These are phyloP conservation scores for Tanacetum coccineum DNA, from an alignment of 129 eudicot species.

Conservation along the genomic window DNA sequence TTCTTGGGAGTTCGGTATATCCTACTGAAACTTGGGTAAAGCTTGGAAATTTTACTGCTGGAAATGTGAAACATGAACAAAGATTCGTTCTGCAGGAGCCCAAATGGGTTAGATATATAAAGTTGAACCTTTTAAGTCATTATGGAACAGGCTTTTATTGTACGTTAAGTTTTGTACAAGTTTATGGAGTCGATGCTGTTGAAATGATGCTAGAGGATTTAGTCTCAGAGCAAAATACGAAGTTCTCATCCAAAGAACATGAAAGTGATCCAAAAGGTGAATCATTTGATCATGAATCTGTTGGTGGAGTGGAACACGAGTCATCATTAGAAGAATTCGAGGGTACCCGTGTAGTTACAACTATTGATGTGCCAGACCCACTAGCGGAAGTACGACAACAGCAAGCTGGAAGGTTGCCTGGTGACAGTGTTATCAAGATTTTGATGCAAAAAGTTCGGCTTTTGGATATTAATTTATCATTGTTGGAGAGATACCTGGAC, in stretches of 20 bases:
- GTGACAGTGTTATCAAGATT: conserved; percentile 96
- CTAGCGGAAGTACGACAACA: conserved; percentile 69
- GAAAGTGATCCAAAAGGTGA: conserved; percentile 35
- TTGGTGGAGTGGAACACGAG: conserved; percentile 32
- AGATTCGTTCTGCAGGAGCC: conserved; percentile 78
- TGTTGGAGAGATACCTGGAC: conserved; percentile 83
- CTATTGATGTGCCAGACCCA: conserved; percentile 60
- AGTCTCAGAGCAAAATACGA: conserved; percentile 66
- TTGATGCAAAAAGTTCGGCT: conserved; percentile 93
- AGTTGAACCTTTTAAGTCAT: conserved; percentile 71
- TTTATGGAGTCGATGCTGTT: conserved; percentile 95
- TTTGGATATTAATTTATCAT: conserved; percentile 74
- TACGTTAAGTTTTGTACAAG: conserved; percentile 80
- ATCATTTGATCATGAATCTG: conserved; percentile 26
- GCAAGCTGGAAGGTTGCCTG: conserved; percentile 86
- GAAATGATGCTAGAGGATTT: conserved; percentile 97
- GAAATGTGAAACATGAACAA: conserved; percentile 81
- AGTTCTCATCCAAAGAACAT: conserved; percentile 38
- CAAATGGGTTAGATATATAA: conserved; percentile 87
- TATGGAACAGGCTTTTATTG: conserved; percentile 95
- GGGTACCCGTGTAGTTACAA: conserved; percentile 37
- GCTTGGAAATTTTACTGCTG: conserved; percentile 92
- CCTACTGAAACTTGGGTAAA: conserved; percentile 91
- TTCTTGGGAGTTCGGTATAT: conserved; percentile 69
- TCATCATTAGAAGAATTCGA: conserved; percentile 31